Base-by-base conservation (phyloP, 257 asterid genomes). In the Mentha longifolia region DNA sequence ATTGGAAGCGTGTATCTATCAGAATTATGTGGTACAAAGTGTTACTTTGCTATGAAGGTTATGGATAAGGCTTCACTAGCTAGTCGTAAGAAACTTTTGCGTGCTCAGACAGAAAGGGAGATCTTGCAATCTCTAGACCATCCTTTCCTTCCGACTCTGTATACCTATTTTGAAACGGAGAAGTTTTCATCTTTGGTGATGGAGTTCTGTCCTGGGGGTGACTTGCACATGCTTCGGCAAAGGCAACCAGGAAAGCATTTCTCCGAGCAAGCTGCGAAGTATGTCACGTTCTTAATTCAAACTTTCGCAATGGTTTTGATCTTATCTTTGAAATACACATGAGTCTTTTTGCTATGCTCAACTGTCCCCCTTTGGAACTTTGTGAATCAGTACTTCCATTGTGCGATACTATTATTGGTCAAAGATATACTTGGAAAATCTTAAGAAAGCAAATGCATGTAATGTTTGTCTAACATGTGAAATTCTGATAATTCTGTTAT, bases 151-250 rank as follows among this genome's bases (percentile, higher is more conserved):
- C 95, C 95, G 2, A 76, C 89, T 1, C 59, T 88, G 17, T 88
- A 88, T 55, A 80, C 86, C 20, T 89, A 88, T 80, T 88, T 88
- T 35, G 91, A 88, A 60, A 81, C 95, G 1, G 95, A 82, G 16
- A 88, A 85, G 42, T 88, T 88, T 49, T 85, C 95, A 2, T 88
- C 91, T 77, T 81, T 88, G 77, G 95, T 88, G 7, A 88, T 88
- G 95, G 95, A 88, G 86, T 88, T 88, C 61, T 88, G 95, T 79
- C 91, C 91, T 7, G 95, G 95, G 16, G 95, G 95, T 14, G 95
- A 88, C 72, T 69, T 88, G 84, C 95, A 88, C 59, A 78, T 86
- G 1, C 89, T 88, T 42, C 67, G 95, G 17, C 95, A 88, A 78
- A 83, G 82, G 82, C 95, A 85, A 54, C 88, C 88, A 0, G 95